Base-by-base conservation (phyloP, 768 basidiomycete species). In the Tylopilus sp. region DNA sequence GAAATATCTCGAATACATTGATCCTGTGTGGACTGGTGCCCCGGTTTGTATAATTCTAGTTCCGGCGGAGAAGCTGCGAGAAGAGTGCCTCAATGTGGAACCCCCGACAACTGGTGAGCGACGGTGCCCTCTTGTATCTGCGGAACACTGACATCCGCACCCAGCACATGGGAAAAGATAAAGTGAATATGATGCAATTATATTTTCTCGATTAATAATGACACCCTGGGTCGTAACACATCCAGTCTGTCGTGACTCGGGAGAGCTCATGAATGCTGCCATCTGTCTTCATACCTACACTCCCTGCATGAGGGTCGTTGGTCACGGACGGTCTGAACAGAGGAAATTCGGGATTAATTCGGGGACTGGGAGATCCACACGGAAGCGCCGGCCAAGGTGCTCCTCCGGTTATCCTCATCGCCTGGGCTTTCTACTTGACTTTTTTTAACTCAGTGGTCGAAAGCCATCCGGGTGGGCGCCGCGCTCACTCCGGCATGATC, bases 381-480 rank as follows among this genome's bases (percentile, higher is more conserved):
- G 40, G 36, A 20, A 38, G 40, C 49, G 28, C 12, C 62, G 35
- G 48, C 47, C 18, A 47, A 59, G 56, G 50, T 62, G 15, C n/a
- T n/a, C n/a, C n/a, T n/a, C n/a, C n/a, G n/a, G n/a, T n/a, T n/a
- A n/a, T n/a, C n/a, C n/a, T n/a, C n/a, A n/a, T n/a, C n/a, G n/a
- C n/a, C n/a, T n/a, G n/a, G n/a, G n/a, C n/a, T n/a, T n/a, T n/a
- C n/a, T n/a, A n/a, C n/a, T n/a, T n/a, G n/a, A n/a, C n/a, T 28
- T 7, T 28, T 28, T 28, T 28, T 28, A n/a, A 28, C 26, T 28
- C 52, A 75, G 73, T 70, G 68, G 59, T 72, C 18, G 62, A 69
- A 59, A 56, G 11, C 68, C 74, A 1, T 71, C 66, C 18, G 70
- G 66, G 55, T 80, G 79, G 76, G 71, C 71, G 3, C 60, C 80